Conservation (phyloP, 352 stramenopile genomes). For the Phytophthora multivora region DNA sequence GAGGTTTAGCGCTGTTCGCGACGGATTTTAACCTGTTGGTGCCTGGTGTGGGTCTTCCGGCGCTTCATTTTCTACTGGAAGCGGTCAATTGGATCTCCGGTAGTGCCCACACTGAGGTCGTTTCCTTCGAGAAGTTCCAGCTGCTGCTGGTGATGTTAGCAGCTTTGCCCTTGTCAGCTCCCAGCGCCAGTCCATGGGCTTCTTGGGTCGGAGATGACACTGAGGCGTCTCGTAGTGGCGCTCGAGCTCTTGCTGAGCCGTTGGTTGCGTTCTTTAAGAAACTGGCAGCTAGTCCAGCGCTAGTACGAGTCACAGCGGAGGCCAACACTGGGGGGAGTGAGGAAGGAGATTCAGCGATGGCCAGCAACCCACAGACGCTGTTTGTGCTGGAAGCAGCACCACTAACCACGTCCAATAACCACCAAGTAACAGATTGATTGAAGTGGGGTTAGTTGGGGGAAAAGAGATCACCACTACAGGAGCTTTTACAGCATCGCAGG, state of each 20-base stretch:
- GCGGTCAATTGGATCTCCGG: constrained; percentile 73
- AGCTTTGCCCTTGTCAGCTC: constrained; percentile 27
- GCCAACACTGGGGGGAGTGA: constrained; percentile 9
- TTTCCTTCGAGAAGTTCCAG: constrained; percentile 77
- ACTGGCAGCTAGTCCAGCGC: constrained; percentile 28
- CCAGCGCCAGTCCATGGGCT: constrained; percentile 6
- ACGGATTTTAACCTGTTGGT: constrained; percentile 56
- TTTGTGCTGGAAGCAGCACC: constrained; percentile 10
- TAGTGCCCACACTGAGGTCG: constrained; percentile 62
- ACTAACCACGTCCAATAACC: constrained; percentile 4
- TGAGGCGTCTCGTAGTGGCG: background rate
- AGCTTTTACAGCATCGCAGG: too few species aligned
- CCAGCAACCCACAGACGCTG: constrained; percentile 13
- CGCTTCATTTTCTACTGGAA: constrained; percentile 59
- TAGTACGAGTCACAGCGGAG: constrained; percentile 35
- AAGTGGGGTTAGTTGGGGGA: too few species aligned
- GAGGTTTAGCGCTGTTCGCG: constrained; percentile 47
- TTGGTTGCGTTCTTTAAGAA: constrained; percentile 35
- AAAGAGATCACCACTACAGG: too few species aligned
- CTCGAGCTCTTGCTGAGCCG: constrained; percentile 19
- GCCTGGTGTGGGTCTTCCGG: constrained; percentile 28
- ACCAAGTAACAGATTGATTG: constrained; percentile 7
- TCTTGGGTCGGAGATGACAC: constrained; percentile 16
- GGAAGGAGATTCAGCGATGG: constrained; percentile 9
- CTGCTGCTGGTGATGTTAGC: constrained; percentile 48